Percentiles rank a stretch among this genome's conserved stretches.
These are phyloP conservation scores for Physcomitrium patens DNA, from an alignment of 225 moss, liverwort and hornwort species.

Conservation along the genomic window DNA sequence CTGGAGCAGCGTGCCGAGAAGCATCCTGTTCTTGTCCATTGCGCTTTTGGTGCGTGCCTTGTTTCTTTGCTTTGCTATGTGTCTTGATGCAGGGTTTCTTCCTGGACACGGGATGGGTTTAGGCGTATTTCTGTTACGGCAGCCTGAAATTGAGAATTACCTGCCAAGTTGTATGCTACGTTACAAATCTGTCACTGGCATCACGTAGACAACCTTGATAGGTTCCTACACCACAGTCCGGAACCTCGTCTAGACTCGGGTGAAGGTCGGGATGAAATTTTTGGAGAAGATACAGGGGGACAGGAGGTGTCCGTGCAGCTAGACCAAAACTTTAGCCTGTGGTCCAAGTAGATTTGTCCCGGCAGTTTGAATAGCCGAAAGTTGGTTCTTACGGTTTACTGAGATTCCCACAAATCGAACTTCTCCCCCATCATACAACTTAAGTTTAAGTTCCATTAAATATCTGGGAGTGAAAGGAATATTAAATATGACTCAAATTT, in stretches of 20 bases:
- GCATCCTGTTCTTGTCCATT: conserved; percentile 63
- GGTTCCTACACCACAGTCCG: not conserved
- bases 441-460: too few species aligned
- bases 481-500: too few species aligned
- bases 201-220: not conserved
- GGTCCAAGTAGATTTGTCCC: too few species aligned
- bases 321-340: too few species aligned
- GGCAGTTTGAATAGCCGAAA: too few species aligned
- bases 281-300: not conserved
- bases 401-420: too few species aligned
- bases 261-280: not conserved
- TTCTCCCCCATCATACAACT: too few species aligned
- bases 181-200: not conserved
- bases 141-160: not conserved
- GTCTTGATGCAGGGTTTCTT: not conserved
- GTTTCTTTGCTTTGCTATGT: not conserved
- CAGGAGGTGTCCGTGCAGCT: too few species aligned
- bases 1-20: conserved; percentile 50
- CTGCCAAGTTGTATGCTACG: not conserved
- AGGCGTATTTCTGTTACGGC: not conserved
- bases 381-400: too few species aligned
- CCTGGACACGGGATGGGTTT: not conserved
- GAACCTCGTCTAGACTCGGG: not conserved
- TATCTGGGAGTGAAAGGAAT: too few species aligned
- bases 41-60: conserved; percentile 74